Conservation (phyloP, 2,329 filamentous ascomycete species). For the Lachnellula cervina region DNA sequence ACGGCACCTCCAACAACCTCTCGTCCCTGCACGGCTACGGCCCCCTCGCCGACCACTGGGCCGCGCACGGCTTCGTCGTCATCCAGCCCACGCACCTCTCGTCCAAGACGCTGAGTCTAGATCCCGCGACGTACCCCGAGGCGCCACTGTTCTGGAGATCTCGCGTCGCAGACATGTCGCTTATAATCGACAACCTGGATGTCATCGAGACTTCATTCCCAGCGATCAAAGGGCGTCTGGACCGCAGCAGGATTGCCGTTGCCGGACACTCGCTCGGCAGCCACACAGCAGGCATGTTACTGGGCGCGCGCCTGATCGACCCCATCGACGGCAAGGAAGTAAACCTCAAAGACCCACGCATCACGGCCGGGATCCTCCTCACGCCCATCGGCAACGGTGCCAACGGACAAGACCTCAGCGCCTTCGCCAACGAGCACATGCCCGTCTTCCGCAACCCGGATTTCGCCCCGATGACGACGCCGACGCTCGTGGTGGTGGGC, state of each 20-base stretch:
- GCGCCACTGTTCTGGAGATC: conserved; percentile 30
- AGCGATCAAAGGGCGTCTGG: conserved; percentile 33
- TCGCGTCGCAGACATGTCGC: conserved; percentile 34
- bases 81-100: conserved; percentile 40
- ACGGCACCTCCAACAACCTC: conserved; percentile 35
- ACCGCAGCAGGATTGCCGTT: conserved; percentile 32
- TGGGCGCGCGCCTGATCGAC: conserved; percentile 35
- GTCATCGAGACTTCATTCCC: conserved; percentile 33
- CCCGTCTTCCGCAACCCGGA: conserved; percentile 31
- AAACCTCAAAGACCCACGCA: conserved; percentile 29
- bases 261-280: conserved; percentile 38
- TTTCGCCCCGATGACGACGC: conserved; percentile 34
- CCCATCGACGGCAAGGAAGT: conserved; percentile 24
- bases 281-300: conserved; percentile 32
- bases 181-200: conserved; percentile 36
- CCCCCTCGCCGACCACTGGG: conserved; percentile 39
- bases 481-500: conserved; percentile 37
- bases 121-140: conserved; percentile 3
- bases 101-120: conserved; percentile 31
- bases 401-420: conserved; percentile 27
- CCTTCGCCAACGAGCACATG: conserved; percentile 26
- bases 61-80: conserved; percentile 39
- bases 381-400: conserved; percentile 30
- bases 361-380: conserved; percentile 37
- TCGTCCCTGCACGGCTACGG: conserved; percentile 40